These are phyloP conservation scores for Diaporthe batatas DNA, from an alignment of 2,329 filamentous ascomycete species.

Conservation along the genomic window DNA sequence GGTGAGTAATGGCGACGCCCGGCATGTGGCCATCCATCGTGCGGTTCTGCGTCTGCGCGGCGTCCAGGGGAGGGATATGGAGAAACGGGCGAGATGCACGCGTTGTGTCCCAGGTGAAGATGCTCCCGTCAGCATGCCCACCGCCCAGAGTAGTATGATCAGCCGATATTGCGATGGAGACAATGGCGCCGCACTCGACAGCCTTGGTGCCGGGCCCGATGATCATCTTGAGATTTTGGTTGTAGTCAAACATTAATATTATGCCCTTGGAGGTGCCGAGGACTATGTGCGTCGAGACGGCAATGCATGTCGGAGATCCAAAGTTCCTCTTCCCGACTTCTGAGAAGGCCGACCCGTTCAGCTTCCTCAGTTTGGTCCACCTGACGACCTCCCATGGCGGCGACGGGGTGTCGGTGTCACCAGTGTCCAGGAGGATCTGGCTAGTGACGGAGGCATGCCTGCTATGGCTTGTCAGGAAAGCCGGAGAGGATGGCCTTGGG, in stretches of 20 bases:
- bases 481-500: conserved; percentile 81
- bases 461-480: conserved; percentile 81
- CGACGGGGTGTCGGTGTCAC: conserved; percentile 78
- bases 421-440: conserved; percentile 71
- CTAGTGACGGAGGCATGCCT: conserved; percentile 85
- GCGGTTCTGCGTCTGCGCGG: conserved; percentile 72
- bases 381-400: conserved; percentile 96
- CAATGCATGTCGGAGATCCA: conserved; percentile 89
- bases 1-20: conserved; percentile 83
- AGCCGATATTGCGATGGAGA: conserved; percentile 89
- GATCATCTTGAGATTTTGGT: conserved; percentile 93
- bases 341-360: conserved; percentile 91
- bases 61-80: conserved; percentile 82
- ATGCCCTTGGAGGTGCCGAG: conserved; percentile 95
- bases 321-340: conserved; percentile 94
- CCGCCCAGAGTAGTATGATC: conserved; percentile 93
- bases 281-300: conserved; percentile 88
- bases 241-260: conserved; percentile 96
- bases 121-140: conserved; percentile 89
- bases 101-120: conserved; percentile 96
- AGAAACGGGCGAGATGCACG: conserved; percentile 89
- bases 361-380: conserved; percentile 93
- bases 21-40: conserved; percentile 86
- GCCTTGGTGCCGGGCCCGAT: conserved; percentile 95
- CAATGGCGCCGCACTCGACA: conserved; percentile 89